phyloP scores from a whole-genome alignment of 768 basidiomycete species.

The Tubosaeta sp. region DNA sequence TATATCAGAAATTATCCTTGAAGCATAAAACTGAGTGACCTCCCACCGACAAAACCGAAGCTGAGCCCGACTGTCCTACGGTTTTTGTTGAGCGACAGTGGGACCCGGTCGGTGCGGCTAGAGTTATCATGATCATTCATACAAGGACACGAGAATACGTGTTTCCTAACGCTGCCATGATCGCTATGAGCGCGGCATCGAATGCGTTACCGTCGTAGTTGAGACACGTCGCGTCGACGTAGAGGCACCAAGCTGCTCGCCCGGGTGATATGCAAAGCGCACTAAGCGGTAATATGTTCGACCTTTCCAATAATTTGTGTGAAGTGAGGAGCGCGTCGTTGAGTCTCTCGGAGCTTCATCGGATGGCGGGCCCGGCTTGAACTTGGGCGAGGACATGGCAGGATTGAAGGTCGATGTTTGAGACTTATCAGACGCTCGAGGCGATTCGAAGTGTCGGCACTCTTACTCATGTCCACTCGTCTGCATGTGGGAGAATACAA shows the following conservation, averaged over 20 bases:
- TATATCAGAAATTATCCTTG: too few relatives aligned
- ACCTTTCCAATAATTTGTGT: too few relatives aligned
- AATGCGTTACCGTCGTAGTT: constrained; percentile 97
- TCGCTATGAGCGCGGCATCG: constrained; percentile 36
- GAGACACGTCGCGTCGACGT: constrained; percentile 91
- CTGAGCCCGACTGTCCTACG: too few relatives aligned
- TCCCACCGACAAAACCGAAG: too few relatives aligned
- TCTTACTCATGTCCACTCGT: too few relatives aligned
- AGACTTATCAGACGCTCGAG: constrained; percentile 48
- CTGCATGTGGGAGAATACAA: too few relatives aligned
- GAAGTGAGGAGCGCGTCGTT: constrained; percentile 71
- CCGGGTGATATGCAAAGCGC: constrained; percentile 77
- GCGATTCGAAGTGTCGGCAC: too few relatives aligned
- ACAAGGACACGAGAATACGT: too few relatives aligned
- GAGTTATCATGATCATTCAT: background rate
- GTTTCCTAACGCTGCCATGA: too few relatives aligned
- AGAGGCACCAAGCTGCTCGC: constrained; percentile 89
- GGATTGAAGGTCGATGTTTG: constrained; percentile 94
- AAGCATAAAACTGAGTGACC: too few relatives aligned
- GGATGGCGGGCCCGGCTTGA: constrained; percentile 91
- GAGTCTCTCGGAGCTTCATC: constrained; percentile 91
- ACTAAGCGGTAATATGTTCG: constrained; percentile 57
- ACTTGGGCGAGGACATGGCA: constrained; percentile 87
- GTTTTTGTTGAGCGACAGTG: too few relatives aligned
- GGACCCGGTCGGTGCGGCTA: constrained; percentile 40